Evolutionary conservation across 2,329 filamentous ascomycete species (phyloP), one percentile per base, ranked within the genome.

Genomic region (Clarireedia hainanense): DNA sequence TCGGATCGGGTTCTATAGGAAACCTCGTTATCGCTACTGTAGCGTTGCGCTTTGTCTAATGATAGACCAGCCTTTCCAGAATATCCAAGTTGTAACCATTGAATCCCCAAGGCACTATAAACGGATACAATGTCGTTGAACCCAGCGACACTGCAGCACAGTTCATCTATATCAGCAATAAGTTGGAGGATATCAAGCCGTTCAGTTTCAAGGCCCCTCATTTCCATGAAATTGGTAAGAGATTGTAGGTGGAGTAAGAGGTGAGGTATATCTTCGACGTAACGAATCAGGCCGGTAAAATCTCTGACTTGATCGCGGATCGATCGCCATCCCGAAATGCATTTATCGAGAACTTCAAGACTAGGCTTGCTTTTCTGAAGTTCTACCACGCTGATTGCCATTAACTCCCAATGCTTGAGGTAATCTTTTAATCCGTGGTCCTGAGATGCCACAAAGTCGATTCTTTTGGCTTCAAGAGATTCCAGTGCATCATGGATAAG

Each of bases 1-100:
- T 76, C 74, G 14, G 86, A 62, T 27, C 69, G 71, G 14, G 76
- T 73, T 50, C 78, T 70, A 9, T 71, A 69, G 3, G 76, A 74
- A 2, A 75, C 61, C 1, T 68, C 67, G 42, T 70, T 69, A 7
- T 68, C 69, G 10, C 67, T 65, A 5, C 77, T 61, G 50, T 79
- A 76, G 20, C 73, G 70, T 59, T 84, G 78, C 3, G 83, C 82
- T 54, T 79, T 77, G 1, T 78, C 75, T 15, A 96, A 75, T 2
- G 77, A 69, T 5, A 76, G 65, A 6, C 75, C 76, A 47, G 83
- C 81, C 64, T 80, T 80, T 45, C 77, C 78, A 49, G 78, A 78
- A 62, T 84, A 81, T 27, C 83, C 84, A 58, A 86, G 73, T 5
- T 76, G 74, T 45, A 82, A 73, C 63, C 83, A 81, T 59, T 83